Evolutionary conservation across 768 basidiomycete genomes (phyloP), one percentile per base, ranked within the genome.

Genomic region (Leccinum incarnatum): DNA sequence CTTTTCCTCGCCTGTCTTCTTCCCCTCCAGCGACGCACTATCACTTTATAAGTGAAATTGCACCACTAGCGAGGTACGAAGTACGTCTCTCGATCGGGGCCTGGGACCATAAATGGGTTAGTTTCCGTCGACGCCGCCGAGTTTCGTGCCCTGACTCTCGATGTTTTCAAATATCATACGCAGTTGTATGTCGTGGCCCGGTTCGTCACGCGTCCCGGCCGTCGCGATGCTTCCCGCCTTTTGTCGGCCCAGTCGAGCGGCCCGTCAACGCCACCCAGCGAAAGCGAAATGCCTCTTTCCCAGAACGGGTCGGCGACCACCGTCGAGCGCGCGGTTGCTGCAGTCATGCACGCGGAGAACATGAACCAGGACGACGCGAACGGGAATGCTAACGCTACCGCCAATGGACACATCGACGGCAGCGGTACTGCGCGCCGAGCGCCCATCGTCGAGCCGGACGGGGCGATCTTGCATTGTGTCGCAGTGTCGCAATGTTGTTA

Each of bases 61-160:
- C 87, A 1, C 83, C 86, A 54, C 71, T 88, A 7, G 66, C 78
- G 9, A 69, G 72, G 1, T 91, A 87, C 62, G 87, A 91, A 72
- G 77, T 91, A 10, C 76, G 84, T 42, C 66, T 82, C 11, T 76
- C 69, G 23, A 71, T 89, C 2, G 85, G 75, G 11, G 74, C 79
- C 5, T 92, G 90, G 90, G 89, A 90, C 54, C 74, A 85, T 34
- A 92, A 92, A 81, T 91, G 89, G 89, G 89, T 88, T 64, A 49
- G 83, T 72, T 17, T n/a, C 40, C 6, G 40, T 14, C 15, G 5
- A 47, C 11, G 19, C 29, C 53, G 49, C 19, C 29, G 4, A 32
- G 11, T 53, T 25, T 5, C 21, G 4, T 27, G 2, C 10, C 34
- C 29, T 51, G 14, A 60, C 5, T 9, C 7, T 8, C 49, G 1